Base-by-base conservation (phyloP, 1,284 basidiomycete species). In the Melampsora abietis-canadensis region DNA sequence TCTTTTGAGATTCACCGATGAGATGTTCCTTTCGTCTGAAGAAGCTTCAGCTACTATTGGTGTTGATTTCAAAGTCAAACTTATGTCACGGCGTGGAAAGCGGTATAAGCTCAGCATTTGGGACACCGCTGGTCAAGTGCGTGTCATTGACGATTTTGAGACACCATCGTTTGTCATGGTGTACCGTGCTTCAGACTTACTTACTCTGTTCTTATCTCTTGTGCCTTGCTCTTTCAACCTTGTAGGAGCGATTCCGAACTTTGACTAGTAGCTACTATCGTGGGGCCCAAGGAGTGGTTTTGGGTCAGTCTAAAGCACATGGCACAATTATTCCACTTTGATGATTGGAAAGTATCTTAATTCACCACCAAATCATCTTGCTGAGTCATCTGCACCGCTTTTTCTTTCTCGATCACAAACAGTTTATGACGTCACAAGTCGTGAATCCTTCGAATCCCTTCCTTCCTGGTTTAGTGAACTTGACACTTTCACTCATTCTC, bases 381-480 rank as follows among this genome's bases (percentile, higher is more conserved):
- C 31, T 34, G 31, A 40, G 30, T 57, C 14, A 19, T 14, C 59
- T 24, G 34, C 15, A 10, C 19, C 48, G 44, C 24, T 47, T 27
- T 1, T 21, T n/a, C 1, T 27, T 21, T 17, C 17, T 30, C 57
- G 19, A 69, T 47, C 14, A 4, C 27, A 37, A 0, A 44, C 79
- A 92, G 94, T 96, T 0, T 98, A 98, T 82, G 94, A 98, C 82
- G 92, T 97, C 21, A 88, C 94, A 2, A 92, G 90, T 78, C 86
- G 92, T 46, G 89, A 91, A 80, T 90, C 93, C 0, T 98, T 96
- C 80, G 93, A 96, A 62, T 91, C 92, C 15, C 86, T 98, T 17
- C 89, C 92, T 15, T 86, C 88, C 70, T 98, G 96, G 95, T 93
- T 92, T 82, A 88, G 88, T 67, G 95, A 98, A 82, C 88, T 98